Percentiles rank a stretch among this genome's conserved stretches.
phyloP scores from a whole-genome alignment of 345 rosid species.

The Sapria himalayana region DNA sequence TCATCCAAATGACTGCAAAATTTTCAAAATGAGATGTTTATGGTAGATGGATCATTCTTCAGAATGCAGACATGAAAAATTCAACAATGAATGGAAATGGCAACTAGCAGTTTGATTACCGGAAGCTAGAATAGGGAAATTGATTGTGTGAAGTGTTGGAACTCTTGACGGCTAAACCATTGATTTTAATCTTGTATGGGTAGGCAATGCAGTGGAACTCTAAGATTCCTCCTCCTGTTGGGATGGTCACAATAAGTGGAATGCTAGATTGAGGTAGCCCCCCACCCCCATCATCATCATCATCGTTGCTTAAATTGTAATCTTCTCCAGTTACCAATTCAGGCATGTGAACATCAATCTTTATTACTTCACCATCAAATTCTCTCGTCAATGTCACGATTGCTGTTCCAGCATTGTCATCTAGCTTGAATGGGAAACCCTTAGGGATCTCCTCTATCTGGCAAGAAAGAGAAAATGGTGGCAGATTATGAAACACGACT shows the following conservation, averaged over 20 bases:
- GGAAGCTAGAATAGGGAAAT: slow-evolving; percentile 51
- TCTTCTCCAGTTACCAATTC: slow-evolving; percentile 55
- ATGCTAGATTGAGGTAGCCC: slow-evolving; percentile 32
- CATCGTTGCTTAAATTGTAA: slow-evolving; percentile 14
- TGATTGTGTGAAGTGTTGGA: slow-evolving; percentile 31
- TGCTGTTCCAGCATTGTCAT: slow-evolving; percentile 49
- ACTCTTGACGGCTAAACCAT: slow-evolving; percentile 32
- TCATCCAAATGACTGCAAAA: slow-evolving; percentile 63
- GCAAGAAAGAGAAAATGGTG: not conserved
- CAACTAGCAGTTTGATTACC: slow-evolving; percentile 22
- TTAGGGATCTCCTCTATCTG: slow-evolving; percentile 42
- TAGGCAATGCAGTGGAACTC: slow-evolving; percentile 52
- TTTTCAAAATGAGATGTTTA: not conserved
- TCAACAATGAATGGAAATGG: not conserved
- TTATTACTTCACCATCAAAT: slow-evolving; percentile 42
- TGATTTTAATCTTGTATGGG: slow-evolving; percentile 42
- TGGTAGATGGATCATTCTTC: not conserved
- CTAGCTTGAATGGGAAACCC: slow-evolving; percentile 62
- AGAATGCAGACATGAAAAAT: not conserved
- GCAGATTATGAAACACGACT: not conserved
- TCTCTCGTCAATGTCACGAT: slow-evolving; percentile 38
- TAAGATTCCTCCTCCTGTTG: slow-evolving; percentile 40
- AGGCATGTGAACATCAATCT: slow-evolving; percentile 73
- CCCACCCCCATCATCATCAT: slow-evolving; percentile 20
- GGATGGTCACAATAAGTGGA: slow-evolving; percentile 37